Evolutionary conservation across 2,329 filamentous ascomycete species (phyloP), one percentile per base, ranked within the genome.

Genomic region (Penicillium psychrosexuale): DNA sequence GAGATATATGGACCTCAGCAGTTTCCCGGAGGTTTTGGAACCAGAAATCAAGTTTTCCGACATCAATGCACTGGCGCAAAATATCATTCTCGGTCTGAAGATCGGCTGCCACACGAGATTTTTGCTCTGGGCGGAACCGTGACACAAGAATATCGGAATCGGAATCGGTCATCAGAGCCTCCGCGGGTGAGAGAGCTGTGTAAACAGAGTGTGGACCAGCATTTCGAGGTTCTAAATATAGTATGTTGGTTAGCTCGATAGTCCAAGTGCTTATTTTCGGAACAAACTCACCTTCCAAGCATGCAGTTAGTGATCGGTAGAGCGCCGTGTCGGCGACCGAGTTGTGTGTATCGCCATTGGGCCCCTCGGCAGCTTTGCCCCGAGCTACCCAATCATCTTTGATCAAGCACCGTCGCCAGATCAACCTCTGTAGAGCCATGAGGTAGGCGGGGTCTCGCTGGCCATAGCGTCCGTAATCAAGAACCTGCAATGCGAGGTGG

Each of bases 341-440:
- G 28, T 82, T 79, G 50, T 85, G 78, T 28, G 91, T 82, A 58
- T 89, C 82, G 3, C 78, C 75, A 66, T 96, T 91, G 53, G 85
- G 84, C 68, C 89, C 88, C 56, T 87, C 80, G 45, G 87, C 84
- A 0, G 89, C 93, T 61, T 90, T 85, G 67, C 94, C 93, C 68
- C 95, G 82, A 55, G 78, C 79, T 27, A 82, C 78, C 94, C 94
- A 99, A 68, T 97, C 84, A 70, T 97, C 92, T 47, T 86, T 84
- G 61, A 93, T 82, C 66, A 89, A 89, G 58, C 91, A 87, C 51
- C 94, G 85, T 68, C 94, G 88, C 94, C 94, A 99, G 59, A 97
- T 89, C 27, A 72, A 53, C 36, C 69, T 70, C 6, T 66, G 66
- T 42, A 72, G 53, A 30, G 68, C 61, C 45, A 55, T 54, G 47